These are phyloP conservation scores for Paecilomyces sp. DNA, from an alignment of 2,329 filamentous ascomycete species.

Conservation along the genomic window DNA sequence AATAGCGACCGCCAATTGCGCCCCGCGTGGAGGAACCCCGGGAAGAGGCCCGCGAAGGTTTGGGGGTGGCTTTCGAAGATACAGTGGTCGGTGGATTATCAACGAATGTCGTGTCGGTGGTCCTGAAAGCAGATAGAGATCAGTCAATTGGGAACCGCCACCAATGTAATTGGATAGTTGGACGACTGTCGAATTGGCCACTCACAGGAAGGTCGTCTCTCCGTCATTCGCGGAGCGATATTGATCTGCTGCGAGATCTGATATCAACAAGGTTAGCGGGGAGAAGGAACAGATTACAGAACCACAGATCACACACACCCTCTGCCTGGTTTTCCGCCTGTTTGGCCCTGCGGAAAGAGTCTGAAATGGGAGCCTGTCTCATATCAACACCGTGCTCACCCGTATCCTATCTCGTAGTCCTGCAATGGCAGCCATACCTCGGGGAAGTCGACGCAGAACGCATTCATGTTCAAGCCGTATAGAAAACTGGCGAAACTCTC, in stretches of 20 bases:
- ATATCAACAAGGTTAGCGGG: conserved; percentile 2
- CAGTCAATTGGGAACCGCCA: background rate
- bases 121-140: conserved; percentile 45
- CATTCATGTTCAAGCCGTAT: conserved; percentile 97
- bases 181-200: conserved; percentile 5
- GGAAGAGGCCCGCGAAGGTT: conserved; percentile 16
- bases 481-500: conserved; percentile 94
- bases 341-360: conserved; percentile 68
- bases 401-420: too few relatives aligned
- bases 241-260: conserved; percentile 26
- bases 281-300: background rate
- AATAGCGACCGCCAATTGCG: conserved; percentile 24
- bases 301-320: conserved; percentile 25
- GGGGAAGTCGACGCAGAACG: conserved; percentile 95
- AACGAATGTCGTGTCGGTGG: conserved; percentile 84
- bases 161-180: background rate
- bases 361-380: conserved; percentile 67
- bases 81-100: conserved; percentile 61
- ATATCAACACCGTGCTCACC: background rate
- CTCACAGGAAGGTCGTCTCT: conserved; percentile 81
- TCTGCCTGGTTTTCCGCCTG: conserved; percentile 46
- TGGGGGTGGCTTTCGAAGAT: conserved; percentile 41
- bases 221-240: conserved; percentile 40
- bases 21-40: conserved; percentile 19
- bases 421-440: conserved; percentile 53